Base-by-base conservation (phyloP, 345 rosid genomes). In the Pistacia integerrima region DNA sequence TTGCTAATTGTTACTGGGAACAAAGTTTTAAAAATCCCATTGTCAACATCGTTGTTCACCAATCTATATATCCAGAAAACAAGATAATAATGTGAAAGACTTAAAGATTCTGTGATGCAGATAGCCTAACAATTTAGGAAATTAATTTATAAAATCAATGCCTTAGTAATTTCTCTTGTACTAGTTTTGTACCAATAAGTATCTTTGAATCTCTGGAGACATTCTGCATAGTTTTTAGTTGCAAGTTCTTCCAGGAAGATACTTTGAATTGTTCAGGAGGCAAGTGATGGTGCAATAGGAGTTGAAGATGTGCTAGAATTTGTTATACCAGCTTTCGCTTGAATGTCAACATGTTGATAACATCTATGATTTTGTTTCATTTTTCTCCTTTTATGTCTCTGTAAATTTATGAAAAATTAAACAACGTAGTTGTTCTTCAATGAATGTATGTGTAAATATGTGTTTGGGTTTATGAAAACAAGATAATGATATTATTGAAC, bases 331-430 rank as follows among this genome's bases (percentile, higher is more conserved):
- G 44, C 10, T 8, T 41, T 1, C 11, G 51, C 56, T 12, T 67
- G 52, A 69, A 52, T 52, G 16, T 52, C 25, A 10, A 20, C 33
- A 46, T n/a, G 52, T 35, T 38, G 46, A 33, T 52, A 59, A 74
- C 51, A 63, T 73, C 33, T 74, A 49, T 64, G 44, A 30, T 17
- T 51, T 13, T 56, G 7, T 49, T 62, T 46, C 76, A 30, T 49
- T 36, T n/a, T 35, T 12, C 44, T 58, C 33, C 52, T 57, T 49
- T 35, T 64, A 38, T 35, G n/a, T 74, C 51, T 44, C n/a, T 18
- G 46, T 48, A 8, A 36, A 36, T 74, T 49, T 20, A n/a, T 64
- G 71, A 74, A 22, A 64, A 74, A 74, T 35, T 22, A 51, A 49
- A 63, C 22, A 35, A 16, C 61, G 54, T 35, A 11, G n/a, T 56